Evolutionary conservation across 305 asterid species (phyloP), one percentile per base, ranked within the genome.

Genomic region (Solanum hybrid): DNA sequence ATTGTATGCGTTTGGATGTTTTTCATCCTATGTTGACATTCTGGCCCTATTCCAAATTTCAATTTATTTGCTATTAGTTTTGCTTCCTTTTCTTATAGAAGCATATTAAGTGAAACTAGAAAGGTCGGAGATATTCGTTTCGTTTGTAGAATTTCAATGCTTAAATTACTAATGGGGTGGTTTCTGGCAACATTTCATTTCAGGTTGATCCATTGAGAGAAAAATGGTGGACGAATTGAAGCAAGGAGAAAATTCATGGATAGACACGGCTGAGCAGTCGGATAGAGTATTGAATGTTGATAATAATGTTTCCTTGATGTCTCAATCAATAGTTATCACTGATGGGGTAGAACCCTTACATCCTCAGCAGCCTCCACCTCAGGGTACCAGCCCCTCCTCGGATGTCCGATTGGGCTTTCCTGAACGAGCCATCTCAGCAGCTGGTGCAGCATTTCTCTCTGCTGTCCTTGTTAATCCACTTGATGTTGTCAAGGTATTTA

Each of bases 361-460:
- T 46, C 86, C 91, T 73, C 91, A 92, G 78, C 92, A 90, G 90
- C 78, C 88, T 79, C 89, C 72, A 87, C 78, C 87, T 66, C 91
- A 80, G 36, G 82, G 46, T 60, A 27, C 89, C 66, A 92, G 22
- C 90, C 64, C 76, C 24, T 60, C 92, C 75, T 84, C 91, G 11
- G 91, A 89, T 89, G 89, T 31, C 51, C 90, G 94, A 31, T 88
- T 97, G 91, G 94, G 98, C 89, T 71, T 95, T 37, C 38, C 90
- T 10, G 98, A 93, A 92, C 95, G 97, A 46, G 95, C 98, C 35
- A 86, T 97, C 56, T 96, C 99, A 80, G 99, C 99, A 11, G 97
- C 95, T 24, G 99, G 99, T 89, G 98, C 99, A 5, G 99, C 99
- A 3, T 91, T 97, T 93, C 92, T 97, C 87, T 97, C 99, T 1